A percentile compares a stretch with the other conserved stretches of the same genome.
Conservation (phyloP, 352 stramenopile species). For the Blastocystis sp. region DNA sequence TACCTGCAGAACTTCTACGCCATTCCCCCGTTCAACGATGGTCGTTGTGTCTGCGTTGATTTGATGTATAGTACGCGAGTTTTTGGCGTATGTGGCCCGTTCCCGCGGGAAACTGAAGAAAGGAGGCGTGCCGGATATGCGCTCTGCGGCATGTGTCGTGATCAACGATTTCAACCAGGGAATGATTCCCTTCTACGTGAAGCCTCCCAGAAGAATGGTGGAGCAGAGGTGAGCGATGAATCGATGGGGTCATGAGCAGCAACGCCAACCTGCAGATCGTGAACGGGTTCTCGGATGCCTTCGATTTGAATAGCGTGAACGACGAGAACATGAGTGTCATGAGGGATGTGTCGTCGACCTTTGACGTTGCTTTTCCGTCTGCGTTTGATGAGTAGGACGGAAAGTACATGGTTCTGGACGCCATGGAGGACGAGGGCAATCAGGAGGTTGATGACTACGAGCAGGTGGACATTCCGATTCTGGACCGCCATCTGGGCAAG, state of each 20-base stretch:
- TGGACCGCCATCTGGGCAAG: background rate
- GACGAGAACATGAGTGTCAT: slow-evolving; percentile 18
- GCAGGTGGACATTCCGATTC: slow-evolving; percentile 28
- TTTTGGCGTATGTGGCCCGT: slow-evolving; percentile 88
- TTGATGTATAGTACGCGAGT: slow-evolving; percentile 79
- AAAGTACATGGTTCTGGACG: slow-evolving; percentile 60
- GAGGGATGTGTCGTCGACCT: background rate
- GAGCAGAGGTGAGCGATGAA: background rate
- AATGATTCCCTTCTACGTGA: slow-evolving; percentile 83
- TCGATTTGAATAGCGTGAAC: slow-evolving; percentile 65
- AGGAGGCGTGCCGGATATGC: slow-evolving; percentile 89
- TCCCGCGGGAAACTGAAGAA: slow-evolving; percentile 89
- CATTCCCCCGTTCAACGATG: slow-evolving; percentile 83
- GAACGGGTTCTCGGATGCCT: slow-evolving; percentile 44
- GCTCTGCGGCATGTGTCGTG: slow-evolving; percentile 84
- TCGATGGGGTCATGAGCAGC: background rate
- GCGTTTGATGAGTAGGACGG: slow-evolving; percentile 65
- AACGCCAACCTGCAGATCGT: slow-evolving; percentile 24
- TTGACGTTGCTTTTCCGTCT: background rate
- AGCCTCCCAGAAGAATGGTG: slow-evolving; percentile 74
- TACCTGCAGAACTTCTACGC: slow-evolving; percentile 91
- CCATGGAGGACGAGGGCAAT: slow-evolving; percentile 15
- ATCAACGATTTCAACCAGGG: slow-evolving; percentile 87
- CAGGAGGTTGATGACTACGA: background rate
- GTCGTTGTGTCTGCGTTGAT: background rate